phyloP scores from a whole-genome alignment of 768 basidiomycete species.

The Boletus eberwhitei region DNA sequence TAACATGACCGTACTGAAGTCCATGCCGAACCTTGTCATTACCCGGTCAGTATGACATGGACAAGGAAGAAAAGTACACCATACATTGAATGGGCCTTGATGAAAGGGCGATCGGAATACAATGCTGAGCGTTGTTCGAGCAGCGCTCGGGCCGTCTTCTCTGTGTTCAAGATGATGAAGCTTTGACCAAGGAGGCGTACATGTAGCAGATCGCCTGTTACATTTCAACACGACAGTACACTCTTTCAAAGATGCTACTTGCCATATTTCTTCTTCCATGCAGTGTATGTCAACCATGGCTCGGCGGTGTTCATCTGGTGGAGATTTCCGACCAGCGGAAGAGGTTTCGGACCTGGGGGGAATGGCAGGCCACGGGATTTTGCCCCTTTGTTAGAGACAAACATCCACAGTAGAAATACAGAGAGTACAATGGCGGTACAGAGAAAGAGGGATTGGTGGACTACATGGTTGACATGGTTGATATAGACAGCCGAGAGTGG shows the following conservation, averaged over 20 bases:
- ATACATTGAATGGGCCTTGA: constrained; percentile 17
- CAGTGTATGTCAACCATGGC: constrained; percentile 35
- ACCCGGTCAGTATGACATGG: not conserved
- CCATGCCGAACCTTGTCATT: constrained; percentile 22
- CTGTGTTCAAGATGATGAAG: constrained; percentile 28
- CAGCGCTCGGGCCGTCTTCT: constrained; percentile 24
- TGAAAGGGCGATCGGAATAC: constrained; percentile 28
- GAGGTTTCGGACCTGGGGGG: constrained; percentile 32
- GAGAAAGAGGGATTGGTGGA: not conserved
- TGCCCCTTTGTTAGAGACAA: not conserved
- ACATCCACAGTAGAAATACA: constrained; percentile 1
- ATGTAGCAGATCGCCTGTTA: constrained; percentile 21
- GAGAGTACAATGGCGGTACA: not conserved
- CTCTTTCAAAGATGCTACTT: not conserved
- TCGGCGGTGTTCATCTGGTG: constrained; percentile 23
- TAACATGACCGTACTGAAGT: constrained; percentile 27
- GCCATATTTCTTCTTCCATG: constrained; percentile 35
- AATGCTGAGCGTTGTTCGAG: constrained; percentile 27
- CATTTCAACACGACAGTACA: not conserved
- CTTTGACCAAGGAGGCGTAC: constrained; percentile 23
- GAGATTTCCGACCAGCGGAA: constrained; percentile 30
- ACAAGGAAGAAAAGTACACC: not conserved
- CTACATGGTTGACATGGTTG: not conserved
- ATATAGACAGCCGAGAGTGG: not conserved
- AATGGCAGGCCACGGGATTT: constrained; percentile 11